A percentile compares a stretch with the other conserved stretches of the same genome.
These are phyloP conservation scores for Phytophthora cajani DNA, from an alignment of 352 stramenopile genomes.

Conservation along the genomic window DNA sequence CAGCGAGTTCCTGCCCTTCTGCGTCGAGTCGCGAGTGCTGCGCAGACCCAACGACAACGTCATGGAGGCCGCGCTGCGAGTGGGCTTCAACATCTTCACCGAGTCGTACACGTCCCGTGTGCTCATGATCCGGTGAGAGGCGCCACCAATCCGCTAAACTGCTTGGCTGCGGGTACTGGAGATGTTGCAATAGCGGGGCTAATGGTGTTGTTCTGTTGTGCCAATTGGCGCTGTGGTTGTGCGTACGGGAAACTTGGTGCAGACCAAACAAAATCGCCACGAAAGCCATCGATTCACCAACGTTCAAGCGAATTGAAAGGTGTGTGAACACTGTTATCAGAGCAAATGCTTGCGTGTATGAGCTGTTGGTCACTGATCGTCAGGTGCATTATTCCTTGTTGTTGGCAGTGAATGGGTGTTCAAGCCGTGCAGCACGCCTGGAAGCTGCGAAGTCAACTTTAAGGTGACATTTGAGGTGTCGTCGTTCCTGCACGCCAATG, in stretches of 20 bases:
- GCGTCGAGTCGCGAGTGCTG: constrained; percentile 78
- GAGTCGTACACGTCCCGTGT: constrained; percentile 86
- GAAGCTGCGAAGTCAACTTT: constrained; percentile 76
- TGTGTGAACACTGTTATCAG: constrained; percentile 18
- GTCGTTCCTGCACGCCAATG: constrained; percentile 81
- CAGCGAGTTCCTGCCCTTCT: constrained; percentile 83
- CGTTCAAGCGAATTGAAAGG: constrained; percentile 89
- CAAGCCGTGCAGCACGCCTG: constrained; percentile 51
- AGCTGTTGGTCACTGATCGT: constrained; percentile 16
- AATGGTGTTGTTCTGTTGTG: not conserved
- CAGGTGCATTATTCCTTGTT: constrained; percentile 3
- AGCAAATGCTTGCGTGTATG: not conserved
- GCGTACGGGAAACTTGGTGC: not conserved
- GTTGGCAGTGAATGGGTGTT: constrained; percentile 75
- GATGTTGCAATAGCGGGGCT: not conserved
- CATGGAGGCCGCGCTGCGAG: constrained; percentile 75
- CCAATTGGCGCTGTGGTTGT: not conserved
- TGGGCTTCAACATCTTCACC: constrained; percentile 87
- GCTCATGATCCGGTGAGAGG: constrained; percentile 68
- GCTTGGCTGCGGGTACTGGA: not conserved
- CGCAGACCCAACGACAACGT: constrained; percentile 75
- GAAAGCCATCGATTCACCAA: constrained; percentile 84
- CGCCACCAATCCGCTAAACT: not conserved
- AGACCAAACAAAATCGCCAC: constrained; percentile 77
- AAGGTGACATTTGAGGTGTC: constrained; percentile 85